Evolutionary conservation across 768 basidiomycete species (phyloP).

Genomic region (Mycena kentingensis): DNA sequence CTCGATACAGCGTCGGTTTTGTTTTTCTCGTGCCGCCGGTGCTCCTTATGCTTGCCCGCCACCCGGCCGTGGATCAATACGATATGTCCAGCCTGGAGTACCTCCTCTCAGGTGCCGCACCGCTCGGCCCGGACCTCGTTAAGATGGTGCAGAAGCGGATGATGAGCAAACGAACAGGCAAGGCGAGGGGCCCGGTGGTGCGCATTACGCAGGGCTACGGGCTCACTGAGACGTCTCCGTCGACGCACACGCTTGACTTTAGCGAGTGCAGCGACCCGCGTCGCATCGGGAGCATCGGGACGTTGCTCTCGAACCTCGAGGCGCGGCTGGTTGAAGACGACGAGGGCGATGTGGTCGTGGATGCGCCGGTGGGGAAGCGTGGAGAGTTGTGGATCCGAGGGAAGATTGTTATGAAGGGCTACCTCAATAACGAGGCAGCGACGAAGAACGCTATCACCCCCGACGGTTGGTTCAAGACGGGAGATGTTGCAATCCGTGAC

Average conservation of each 20-base stretch:
- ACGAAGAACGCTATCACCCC: conserved; percentile 50
- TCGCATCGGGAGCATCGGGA: conserved; percentile 49
- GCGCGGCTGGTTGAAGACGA: conserved; percentile 52
- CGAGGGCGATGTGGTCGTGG: conserved; percentile 34
- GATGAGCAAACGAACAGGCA: neutral
- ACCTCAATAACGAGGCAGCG: conserved; percentile 52
- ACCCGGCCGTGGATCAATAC: conserved; percentile 70
- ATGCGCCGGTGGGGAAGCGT: conserved; percentile 24
- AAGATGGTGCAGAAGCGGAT: neutral
- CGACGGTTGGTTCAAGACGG: conserved; percentile 67
- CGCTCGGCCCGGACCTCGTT: neutral
- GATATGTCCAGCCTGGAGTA: conserved; percentile 34
- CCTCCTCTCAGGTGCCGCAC: neutral
- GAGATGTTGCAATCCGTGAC: conserved; percentile 54
- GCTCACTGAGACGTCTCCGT: conserved; percentile 59
- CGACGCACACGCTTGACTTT: conserved; percentile 38
- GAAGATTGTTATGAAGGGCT: conserved; percentile 61
- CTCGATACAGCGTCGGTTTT: conserved; percentile 46
- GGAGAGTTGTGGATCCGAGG: conserved; percentile 66
- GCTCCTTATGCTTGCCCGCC: conserved; percentile 56
- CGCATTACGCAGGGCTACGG: too few relatives aligned
- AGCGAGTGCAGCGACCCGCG: conserved; percentile 26
- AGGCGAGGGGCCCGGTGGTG: too few relatives aligned
- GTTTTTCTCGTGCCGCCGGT: conserved; percentile 59
- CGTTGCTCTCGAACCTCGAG: conserved; percentile 54